Evolutionary conservation across 345 rosid species (phyloP).

Genomic region (Rubroshorea leprosula): DNA sequence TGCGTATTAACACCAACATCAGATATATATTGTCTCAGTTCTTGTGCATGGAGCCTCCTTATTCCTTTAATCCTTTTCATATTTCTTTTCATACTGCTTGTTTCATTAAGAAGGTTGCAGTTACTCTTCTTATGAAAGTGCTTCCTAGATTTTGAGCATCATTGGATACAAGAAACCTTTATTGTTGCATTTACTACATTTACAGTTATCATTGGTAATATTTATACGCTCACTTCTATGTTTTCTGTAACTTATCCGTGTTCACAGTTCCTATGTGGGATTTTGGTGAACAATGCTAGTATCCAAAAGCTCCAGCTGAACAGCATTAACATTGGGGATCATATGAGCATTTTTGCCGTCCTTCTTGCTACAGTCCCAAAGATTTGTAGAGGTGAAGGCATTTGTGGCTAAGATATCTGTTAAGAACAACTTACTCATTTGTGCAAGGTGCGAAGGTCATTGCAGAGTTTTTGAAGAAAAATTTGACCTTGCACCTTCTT

Average conservation of each 20-base stretch:
- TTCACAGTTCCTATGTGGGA: slow-evolving; percentile 61
- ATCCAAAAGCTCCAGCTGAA: slow-evolving; percentile 80
- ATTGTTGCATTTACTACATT: slow-evolving; percentile 1
- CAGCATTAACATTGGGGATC: slow-evolving; percentile 78
- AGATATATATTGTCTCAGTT: no score
- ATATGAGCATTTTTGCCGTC: slow-evolving; percentile 46
- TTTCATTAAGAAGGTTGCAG: no score
- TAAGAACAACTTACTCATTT: slow-evolving; percentile 11
- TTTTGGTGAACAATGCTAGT: slow-evolving; percentile 60
- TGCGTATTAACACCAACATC: neutral
- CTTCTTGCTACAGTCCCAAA: neutral
- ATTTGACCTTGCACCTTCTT: slow-evolving; percentile 63
- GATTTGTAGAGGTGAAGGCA: slow-evolving; percentile 8
- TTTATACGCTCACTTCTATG: slow-evolving; percentile 4
- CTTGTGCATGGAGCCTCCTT: neutral
- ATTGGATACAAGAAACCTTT: neutral
- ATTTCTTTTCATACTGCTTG: no score
- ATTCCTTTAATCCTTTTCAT: neutral
- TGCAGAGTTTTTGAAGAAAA: slow-evolving; percentile 84
- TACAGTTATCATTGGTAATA: slow-evolving; percentile 11
- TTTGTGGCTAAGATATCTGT: slow-evolving; percentile 13
- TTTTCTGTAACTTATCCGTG: slow-evolving; percentile 9
- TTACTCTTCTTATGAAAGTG: neutral
- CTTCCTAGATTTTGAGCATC: neutral
- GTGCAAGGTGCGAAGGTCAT: slow-evolving; percentile 88